A percentile compares a stretch with the other conserved stretches of the same genome.
Evolutionary conservation across 169 alveolate genomes (phyloP).

Genomic region (Eimeria praecox): DNA sequence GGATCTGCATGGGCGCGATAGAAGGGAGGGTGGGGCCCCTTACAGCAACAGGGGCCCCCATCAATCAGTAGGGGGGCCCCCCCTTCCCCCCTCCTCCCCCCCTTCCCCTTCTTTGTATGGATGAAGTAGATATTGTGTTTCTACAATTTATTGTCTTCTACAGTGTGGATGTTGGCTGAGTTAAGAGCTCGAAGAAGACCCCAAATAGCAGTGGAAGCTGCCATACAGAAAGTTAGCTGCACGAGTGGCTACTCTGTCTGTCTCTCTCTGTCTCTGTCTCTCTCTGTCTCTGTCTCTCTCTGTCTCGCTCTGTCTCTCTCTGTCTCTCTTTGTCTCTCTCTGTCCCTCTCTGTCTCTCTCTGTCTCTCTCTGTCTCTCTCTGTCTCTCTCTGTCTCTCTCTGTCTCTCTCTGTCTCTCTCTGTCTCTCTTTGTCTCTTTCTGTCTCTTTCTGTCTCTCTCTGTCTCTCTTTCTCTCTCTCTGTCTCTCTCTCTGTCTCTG

Average conservation of each 20-base stretch:
- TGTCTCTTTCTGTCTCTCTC: background rate
- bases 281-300: background rate
- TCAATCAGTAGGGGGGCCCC: no score
- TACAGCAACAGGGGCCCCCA: background rate
- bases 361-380: no score
- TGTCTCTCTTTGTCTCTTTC: background rate
- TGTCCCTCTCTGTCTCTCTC: no score
- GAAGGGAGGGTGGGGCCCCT: no score
- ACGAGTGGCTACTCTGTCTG: background rate
- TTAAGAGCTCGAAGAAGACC: background rate
- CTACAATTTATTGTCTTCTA: background rate
- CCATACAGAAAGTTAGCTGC: background rate
- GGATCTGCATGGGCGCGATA: no score
- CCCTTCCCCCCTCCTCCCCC: background rate
- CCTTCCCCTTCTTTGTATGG: background rate
- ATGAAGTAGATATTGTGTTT: background rate
- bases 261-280: background rate
- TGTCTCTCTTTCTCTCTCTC: background rate
- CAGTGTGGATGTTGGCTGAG: constrained; percentile 32
- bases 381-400: background rate
- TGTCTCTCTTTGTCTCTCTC: no score
- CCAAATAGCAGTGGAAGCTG: background rate
- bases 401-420: background rate
- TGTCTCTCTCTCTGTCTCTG: background rate
- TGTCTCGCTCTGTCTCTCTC: background rate